Percentiles rank a stretch among this genome's conserved stretches.
These are phyloP conservation scores for Jatropha podagrica DNA, from an alignment of 441 rosid genomes.

Conservation along the genomic window DNA sequence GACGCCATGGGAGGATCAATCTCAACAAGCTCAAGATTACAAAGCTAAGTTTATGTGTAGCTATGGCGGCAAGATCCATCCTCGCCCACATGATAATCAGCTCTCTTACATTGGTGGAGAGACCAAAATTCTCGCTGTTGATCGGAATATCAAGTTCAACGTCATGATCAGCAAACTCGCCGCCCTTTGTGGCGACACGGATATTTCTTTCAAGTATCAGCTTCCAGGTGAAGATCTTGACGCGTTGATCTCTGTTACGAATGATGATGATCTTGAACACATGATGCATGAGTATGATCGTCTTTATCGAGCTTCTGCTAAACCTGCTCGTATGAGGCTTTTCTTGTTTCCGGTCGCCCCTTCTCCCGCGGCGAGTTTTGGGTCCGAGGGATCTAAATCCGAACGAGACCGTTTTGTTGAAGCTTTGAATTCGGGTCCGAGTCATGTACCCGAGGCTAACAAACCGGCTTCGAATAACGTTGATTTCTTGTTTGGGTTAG, in stretches of 20 bases:
- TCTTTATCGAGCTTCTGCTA: slow-evolving; percentile 53
- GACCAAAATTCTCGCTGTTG: slow-evolving; percentile 83
- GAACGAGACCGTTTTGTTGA: slow-evolving; percentile 82
- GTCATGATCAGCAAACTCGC: slow-evolving; percentile 60
- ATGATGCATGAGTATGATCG: slow-evolving; percentile 94
- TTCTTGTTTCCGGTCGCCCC: slow-evolving; percentile 54
- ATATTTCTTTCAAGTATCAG: slow-evolving; percentile 77
- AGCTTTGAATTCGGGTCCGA: slow-evolving; percentile 60
- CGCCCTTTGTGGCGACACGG: slow-evolving; percentile 46
- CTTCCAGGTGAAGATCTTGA: slow-evolving; percentile 87
- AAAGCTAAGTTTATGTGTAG: slow-evolving; percentile 87
- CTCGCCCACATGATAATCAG: slow-evolving; percentile 88
- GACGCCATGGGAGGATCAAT: slow-evolving; percentile 76
- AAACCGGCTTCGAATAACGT: slow-evolving; percentile 38
- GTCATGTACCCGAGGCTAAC: slow-evolving; percentile 28
- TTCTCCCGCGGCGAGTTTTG: slow-evolving; percentile 39
- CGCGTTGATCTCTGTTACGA: slow-evolving; percentile 82
- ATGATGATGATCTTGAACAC: slow-evolving; percentile 87
- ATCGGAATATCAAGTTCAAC: slow-evolving; percentile 57
- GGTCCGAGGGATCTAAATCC: slow-evolving; percentile 55
- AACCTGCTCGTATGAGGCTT: slow-evolving; percentile 81
- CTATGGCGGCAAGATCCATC: slow-evolving; percentile 88
- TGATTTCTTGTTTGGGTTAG: slow-evolving; percentile 76
- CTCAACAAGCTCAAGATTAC: slow-evolving; percentile 40
- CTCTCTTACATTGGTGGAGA: slow-evolving; percentile 83